phyloP scores from a whole-genome alignment of 768 basidiomycete genomes.

The Lentinula sp. region DNA sequence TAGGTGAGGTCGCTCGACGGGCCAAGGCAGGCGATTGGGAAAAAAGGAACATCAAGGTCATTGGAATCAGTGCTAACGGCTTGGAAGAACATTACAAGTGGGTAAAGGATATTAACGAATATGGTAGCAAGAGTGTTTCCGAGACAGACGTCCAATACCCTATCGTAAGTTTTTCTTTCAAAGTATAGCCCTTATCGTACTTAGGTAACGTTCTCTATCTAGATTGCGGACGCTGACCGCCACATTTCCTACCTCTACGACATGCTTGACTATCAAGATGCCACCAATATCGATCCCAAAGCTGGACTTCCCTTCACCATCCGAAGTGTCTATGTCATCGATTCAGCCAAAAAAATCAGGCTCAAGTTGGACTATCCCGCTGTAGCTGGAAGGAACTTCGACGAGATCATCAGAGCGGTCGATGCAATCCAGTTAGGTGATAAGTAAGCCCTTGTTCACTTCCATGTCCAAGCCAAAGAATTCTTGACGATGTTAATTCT shows the following conservation, averaged over 20 bases:
- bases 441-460: constrained; percentile 27
- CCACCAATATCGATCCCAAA: constrained; percentile 79
- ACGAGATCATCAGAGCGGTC: constrained; percentile 63
- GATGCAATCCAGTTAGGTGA: constrained; percentile 93
- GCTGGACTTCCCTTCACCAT: constrained; percentile 89
- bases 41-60: constrained; percentile 86
- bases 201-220: constrained; percentile 1
- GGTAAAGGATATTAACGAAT: constrained; percentile 85
- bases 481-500: neutral
- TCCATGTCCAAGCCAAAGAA: neutral
- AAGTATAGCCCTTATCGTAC: neutral
- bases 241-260: constrained; percentile 84
- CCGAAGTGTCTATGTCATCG: constrained; percentile 95
- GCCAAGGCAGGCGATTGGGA: constrained; percentile 62
- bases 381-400: constrained; percentile 92
- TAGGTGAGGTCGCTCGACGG: constrained; percentile 91
- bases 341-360: constrained; percentile 94
- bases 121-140: constrained; percentile 54
- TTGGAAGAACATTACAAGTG: constrained; percentile 81
- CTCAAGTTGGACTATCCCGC: constrained; percentile 90
- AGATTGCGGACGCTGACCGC: constrained; percentile 92
- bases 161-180: constrained; percentile 52
- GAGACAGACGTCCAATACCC: constrained; percentile 85
- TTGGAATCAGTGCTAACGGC: constrained; percentile 89
- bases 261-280: constrained; percentile 95